Base-by-base conservation (phyloP, 176 grass and related monocot species). In the Otatea glauca region DNA sequence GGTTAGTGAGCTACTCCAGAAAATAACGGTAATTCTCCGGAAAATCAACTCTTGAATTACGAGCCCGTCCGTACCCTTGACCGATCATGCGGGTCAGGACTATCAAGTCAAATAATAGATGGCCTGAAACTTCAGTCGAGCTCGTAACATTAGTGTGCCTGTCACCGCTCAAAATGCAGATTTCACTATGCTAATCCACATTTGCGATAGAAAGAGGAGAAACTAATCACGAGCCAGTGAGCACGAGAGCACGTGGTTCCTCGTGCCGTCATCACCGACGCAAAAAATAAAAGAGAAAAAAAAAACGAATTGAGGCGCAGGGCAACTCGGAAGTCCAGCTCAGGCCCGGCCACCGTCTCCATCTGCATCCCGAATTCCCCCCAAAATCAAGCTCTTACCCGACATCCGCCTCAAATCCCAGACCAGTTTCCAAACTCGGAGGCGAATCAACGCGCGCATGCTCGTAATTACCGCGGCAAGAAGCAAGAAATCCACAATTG, bases 311-410 rank as follows among this genome's bases (percentile, higher is more conserved):
- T 3, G 14, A 49, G 20, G 47, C 47, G 13, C 21, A 63, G 48
- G 47, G 23, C 68, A 78, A 38, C 72, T 53, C 60, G 39, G 18
- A 56, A 87, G 27, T 50, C 71, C 62, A 66, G 27, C 39, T 53
- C 70, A 37, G 1, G 70, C 35, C 9, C 16, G 74, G 8, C 70
- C 85, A 83, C 80, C 80, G 78, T 72, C 65, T 42, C 80, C 72
- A 29, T 29, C 70, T 75, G 70, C 14, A 9, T 12, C 1, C 23
- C 24, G 45, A 39, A 24, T 5, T 17, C 37, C 25, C 27, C 78
- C 65, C 53, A 49, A 49, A 88, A 61, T 61, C 50, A 7, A 63
- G 68, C 29, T 2, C 18, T 0, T 12, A 3, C 41, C 70, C 45
- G 3, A 68, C 16, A 68, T 69, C 62, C 74, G 7, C 63, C 64